Conservation (phyloP, 78 protist genomes). For the Cavenderia fasciculata region DNA sequence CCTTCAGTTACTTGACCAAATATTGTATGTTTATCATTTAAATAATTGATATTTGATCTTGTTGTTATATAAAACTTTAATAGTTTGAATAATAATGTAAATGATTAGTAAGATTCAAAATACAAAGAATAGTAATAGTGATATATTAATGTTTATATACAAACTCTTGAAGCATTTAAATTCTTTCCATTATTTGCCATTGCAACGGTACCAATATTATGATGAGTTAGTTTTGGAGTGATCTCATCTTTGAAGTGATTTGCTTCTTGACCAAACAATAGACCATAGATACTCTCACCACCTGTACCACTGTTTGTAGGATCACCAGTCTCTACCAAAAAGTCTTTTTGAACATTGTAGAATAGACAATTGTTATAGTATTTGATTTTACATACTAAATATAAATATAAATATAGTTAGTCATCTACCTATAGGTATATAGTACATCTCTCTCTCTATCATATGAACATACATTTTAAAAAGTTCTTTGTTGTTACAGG, state of each 20-base stretch:
- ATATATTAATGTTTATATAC: no score
- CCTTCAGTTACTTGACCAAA: slow-evolving; percentile 93
- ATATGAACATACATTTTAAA: slow-evolving; percentile 84
- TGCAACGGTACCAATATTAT: slow-evolving; percentile 75
- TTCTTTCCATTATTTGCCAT: slow-evolving; percentile 83
- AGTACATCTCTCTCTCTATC: not conserved
- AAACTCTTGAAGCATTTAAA: slow-evolving; percentile 78
- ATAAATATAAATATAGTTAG: not conserved
- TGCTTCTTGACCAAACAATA: slow-evolving; percentile 83
- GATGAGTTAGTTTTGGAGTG: slow-evolving; percentile 59
- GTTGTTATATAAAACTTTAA: slow-evolving; percentile 91
- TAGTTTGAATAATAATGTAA: not conserved
- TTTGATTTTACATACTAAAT: slow-evolving; percentile 93
- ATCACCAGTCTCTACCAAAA: slow-evolving; percentile 93
- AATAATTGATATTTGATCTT: slow-evolving; percentile 39
- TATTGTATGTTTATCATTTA: slow-evolving; percentile 94
- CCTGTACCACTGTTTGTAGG: slow-evolving; percentile 95
- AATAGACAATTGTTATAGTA: slow-evolving; percentile 95
- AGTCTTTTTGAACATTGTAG: slow-evolving; percentile 90
- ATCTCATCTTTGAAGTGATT: slow-evolving; percentile 92
- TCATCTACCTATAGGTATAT: not conserved
- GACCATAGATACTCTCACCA: slow-evolving; percentile 90
- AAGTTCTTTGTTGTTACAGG: slow-evolving; percentile 94
- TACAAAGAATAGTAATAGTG: not conserved
- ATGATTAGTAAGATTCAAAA: not conserved